These are phyloP conservation scores for Triticum aestivum DNA, from an alignment of 176 grass and related monocot genomes.

Conservation along the genomic window DNA sequence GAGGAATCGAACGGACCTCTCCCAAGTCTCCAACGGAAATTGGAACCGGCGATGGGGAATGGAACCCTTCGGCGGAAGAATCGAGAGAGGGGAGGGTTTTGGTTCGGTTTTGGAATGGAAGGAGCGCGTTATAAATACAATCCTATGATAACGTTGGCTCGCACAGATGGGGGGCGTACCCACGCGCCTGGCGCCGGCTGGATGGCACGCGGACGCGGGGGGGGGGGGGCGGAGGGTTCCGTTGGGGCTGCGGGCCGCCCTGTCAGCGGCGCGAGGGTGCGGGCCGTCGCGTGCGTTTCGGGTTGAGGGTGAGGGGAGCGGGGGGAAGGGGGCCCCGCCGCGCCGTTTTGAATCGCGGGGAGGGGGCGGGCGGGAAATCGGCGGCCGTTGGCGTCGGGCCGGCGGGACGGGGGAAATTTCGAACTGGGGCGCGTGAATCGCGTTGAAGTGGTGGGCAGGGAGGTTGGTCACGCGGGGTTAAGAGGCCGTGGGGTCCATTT, in stretches of 20 bases:
- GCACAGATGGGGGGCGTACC: background rate
- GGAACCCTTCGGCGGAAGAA: background rate
- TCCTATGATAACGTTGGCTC: background rate
- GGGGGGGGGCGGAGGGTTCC: background rate
- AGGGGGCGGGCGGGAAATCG: conserved; percentile 27
- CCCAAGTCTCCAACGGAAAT: background rate
- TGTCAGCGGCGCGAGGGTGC: background rate
- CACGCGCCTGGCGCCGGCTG: background rate
- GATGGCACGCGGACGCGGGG: background rate
- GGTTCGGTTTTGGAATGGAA: background rate
- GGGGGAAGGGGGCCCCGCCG: background rate
- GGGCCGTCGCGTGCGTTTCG: rapidly evolving
- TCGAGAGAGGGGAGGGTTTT: background rate
- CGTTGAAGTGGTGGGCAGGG: background rate
- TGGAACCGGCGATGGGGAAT: background rate
- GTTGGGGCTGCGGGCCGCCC: rapidly evolving
- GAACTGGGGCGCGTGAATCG: background rate
- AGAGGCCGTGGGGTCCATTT: background rate
- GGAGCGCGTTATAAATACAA: conserved; percentile 11
- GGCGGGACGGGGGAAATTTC: background rate
- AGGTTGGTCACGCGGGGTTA: background rate
- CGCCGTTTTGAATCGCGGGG: conserved; percentile 42
- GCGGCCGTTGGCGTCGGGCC: background rate
- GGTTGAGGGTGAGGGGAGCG: background rate
- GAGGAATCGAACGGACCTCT: background rate